Evolutionary conservation across 805 yeast species (phyloP), one percentile per base, ranked within the genome.

Genomic region (Tetrapisispora phaffii): DNA sequence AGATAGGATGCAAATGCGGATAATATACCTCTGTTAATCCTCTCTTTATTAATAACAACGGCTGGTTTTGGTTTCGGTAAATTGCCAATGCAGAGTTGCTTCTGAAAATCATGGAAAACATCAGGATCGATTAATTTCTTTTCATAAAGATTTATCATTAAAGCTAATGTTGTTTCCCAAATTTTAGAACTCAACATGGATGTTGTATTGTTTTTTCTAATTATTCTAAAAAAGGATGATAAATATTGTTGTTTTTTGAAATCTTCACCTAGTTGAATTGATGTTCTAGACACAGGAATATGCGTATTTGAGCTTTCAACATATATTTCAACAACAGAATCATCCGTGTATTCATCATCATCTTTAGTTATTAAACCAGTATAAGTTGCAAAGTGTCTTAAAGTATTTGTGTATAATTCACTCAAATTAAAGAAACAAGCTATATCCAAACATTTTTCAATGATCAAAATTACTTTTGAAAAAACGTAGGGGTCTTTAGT

Each of bases 1-100:
- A 93, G 74, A 57, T 88, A 90, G 0, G 96, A 86, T 1, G 97
- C 88, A 55, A 93, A 81, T 0, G 97, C 85, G 0, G 95, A 85
- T 45, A 93, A 76, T n/a, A 93, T 59, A 2, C 97, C 95, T 54
- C 79, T 84, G 32, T 79, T 75, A 1, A 82, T 80, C 41, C 78
- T 78, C 1, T 76, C 67, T 55, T 81, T 74, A 32, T 77, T 78
- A 35, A 86, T 75, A 8, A 80, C 73, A 53, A 76, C 77, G 34
- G 78, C 79, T 0, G 96, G 85, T 44, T 73, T 72, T 3, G 86
- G 83, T 48, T 69, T 74, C 1, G 82, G 75, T 39, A 88, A 65
- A 5, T 71, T 66, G 1, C 71, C 72, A 34, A 86, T 67, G 19
- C 71, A 69, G 34, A 78, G 62, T 48, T 67, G 73, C 46, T 66